Evolutionary conservation across 2,329 filamentous ascomycete genomes (phyloP).

Genomic region (Phialocephala subalpina): DNA sequence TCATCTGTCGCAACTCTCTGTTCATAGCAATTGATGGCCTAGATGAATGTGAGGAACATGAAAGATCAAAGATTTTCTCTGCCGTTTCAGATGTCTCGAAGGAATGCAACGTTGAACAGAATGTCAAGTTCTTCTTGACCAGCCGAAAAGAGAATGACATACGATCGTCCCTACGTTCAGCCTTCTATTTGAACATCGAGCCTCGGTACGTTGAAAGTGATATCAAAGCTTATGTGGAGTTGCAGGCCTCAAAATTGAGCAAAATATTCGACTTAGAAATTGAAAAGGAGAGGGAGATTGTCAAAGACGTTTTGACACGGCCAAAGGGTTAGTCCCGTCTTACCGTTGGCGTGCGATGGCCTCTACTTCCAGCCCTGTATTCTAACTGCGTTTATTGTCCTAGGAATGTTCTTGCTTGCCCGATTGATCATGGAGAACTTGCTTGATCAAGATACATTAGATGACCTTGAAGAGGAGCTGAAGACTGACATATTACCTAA

Average conservation of each 20-base stretch:
- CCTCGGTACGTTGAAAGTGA: neutral
- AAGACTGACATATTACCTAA: neutral
- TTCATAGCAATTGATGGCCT: neutral
- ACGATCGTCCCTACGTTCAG: neutral
- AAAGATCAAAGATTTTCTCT: neutral
- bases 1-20: neutral
- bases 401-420: neutral
- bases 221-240: neutral
- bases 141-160: neutral
- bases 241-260: neutral
- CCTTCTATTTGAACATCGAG: neutral
- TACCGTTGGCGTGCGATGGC: no score
- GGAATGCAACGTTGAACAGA: neutral
- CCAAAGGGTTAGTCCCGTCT: neutral
- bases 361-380: neutral
- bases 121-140: neutral
- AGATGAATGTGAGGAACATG: neutral
- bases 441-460: neutral
- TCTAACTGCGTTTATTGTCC: neutral
- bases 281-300: neutral
- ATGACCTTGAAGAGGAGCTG: neutral
- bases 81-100: neutral
- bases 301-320: neutral
- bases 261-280: neutral
- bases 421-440: neutral